A percentile compares a stretch with the other conserved stretches of the same genome.
Evolutionary conservation across 352 stramenopile species (phyloP).

Genomic region (Phytopythium kandeliae): DNA sequence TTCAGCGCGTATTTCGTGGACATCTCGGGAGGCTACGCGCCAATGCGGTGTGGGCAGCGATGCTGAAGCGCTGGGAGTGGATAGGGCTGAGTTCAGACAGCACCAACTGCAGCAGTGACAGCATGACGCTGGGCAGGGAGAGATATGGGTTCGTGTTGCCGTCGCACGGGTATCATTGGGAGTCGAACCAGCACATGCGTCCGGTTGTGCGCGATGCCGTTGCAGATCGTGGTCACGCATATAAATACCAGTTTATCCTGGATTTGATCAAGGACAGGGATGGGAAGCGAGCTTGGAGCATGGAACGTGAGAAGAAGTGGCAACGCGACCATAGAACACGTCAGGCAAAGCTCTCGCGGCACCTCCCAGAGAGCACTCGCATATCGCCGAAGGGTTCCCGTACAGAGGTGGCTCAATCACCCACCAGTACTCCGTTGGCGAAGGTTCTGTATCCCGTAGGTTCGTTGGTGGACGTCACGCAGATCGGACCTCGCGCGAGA

Average conservation of each 20-base stretch:
- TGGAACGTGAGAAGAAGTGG: slow-evolving; percentile 32
- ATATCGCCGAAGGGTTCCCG: background rate
- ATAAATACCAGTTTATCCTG: slow-evolving; percentile 70
- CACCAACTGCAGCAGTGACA: slow-evolving; percentile 29
- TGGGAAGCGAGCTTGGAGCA: slow-evolving; percentile 52
- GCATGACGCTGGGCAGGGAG: slow-evolving; percentile 44
- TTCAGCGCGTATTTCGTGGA: slow-evolving; percentile 54
- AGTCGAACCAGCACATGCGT: slow-evolving; percentile 43
- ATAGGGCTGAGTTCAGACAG: slow-evolving; percentile 34
- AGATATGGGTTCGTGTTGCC: slow-evolving; percentile 54
- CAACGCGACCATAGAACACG: slow-evolving; percentile 6
- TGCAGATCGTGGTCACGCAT: slow-evolving; percentile 40
- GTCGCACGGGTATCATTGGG: slow-evolving; percentile 38
- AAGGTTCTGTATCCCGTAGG: slow-evolving; percentile 41
- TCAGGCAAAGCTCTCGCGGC: background rate
- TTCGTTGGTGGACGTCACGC: slow-evolving; percentile 22
- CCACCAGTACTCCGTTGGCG: slow-evolving; percentile 6
- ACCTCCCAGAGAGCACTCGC: background rate
- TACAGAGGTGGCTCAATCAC: background rate
- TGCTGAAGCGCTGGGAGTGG: slow-evolving; percentile 75
- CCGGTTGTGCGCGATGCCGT: slow-evolving; percentile 31
- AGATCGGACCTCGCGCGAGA: background rate
- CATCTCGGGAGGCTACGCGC: slow-evolving; percentile 42
- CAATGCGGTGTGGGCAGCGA: slow-evolving; percentile 59
- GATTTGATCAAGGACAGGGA: slow-evolving; percentile 63